Evolutionary conservation across 2,329 filamentous ascomycete genomes (phyloP).

Genomic region (Monosporascus ibericus): DNA sequence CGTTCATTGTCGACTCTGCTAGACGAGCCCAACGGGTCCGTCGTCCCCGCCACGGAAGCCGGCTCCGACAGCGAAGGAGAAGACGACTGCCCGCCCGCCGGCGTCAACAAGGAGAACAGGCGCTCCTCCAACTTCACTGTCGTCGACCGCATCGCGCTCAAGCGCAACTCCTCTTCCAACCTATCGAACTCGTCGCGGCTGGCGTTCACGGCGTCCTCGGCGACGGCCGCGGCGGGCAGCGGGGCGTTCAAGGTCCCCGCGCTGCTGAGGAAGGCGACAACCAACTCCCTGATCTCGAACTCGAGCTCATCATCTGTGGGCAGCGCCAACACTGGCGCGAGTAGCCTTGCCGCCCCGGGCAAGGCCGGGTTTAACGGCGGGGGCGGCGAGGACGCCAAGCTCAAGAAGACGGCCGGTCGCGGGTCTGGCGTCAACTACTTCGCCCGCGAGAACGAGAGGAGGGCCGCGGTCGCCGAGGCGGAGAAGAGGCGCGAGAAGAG

Average conservation of each 20-base stretch:
- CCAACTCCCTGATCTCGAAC: conserved; percentile 47
- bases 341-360: background rate
- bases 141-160: conserved; percentile 69
- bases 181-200: conserved; percentile 34
- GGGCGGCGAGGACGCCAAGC: conserved; percentile 45
- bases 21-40: conserved; percentile 56
- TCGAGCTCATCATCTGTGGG: background rate
- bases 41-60: conserved; percentile 42
- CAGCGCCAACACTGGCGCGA: background rate
- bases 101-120: conserved; percentile 45
- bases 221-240: conserved; percentile 29
- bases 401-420: conserved; percentile 56
- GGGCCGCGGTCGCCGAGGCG: conserved; percentile 47
- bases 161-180: conserved; percentile 37
- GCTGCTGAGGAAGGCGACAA: conserved; percentile 68
- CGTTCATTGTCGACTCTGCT: conserved; percentile 79
- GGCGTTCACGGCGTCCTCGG: conserved; percentile 48
- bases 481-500: conserved; percentile 53
- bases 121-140: conserved; percentile 37
- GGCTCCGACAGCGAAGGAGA: conserved; percentile 49
- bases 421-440: conserved; percentile 56
- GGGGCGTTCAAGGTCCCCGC: conserved; percentile 61
- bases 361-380: conserved; percentile 15
- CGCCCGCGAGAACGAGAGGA: conserved; percentile 52
- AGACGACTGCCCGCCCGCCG: conserved; percentile 25